phyloP scores from a whole-genome alignment of 169 alveolate species.

The Theileria sp. region DNA sequence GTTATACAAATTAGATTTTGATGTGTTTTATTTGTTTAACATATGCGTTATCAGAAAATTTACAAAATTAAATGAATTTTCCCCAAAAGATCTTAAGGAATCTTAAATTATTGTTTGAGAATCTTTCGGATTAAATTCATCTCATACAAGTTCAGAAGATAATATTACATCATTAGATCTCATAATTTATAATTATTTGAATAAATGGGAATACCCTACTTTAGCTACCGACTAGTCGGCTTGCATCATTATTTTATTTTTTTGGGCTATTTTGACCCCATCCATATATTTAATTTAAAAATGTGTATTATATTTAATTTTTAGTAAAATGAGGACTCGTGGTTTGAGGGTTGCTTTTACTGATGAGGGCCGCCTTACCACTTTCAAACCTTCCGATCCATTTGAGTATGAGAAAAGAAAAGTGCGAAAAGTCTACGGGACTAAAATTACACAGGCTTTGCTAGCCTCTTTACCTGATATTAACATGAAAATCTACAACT shows the following conservation, averaged over 20 bases:
- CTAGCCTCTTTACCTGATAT: constrained; percentile 30
- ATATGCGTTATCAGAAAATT: background rate
- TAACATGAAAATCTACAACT: background rate
- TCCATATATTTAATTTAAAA: too few relatives aligned
- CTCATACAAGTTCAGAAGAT: background rate
- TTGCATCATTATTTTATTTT: background rate
- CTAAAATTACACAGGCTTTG: constrained; percentile 28
- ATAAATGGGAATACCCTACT: background rate
- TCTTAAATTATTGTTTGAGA: background rate
- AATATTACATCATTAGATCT: background rate
- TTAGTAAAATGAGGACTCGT: constrained; percentile 14
- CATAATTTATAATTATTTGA: background rate
- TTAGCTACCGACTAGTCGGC: background rate
- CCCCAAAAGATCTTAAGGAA: background rate
- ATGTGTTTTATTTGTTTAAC: background rate
- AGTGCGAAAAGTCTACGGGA: constrained; percentile 46
- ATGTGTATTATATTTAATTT: background rate
- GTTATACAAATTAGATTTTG: background rate
- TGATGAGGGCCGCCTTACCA: constrained; percentile 17
- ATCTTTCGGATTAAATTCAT: background rate
- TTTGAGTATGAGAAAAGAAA: constrained; percentile 32
- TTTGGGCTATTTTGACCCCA: background rate
- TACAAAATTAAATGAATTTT: background rate
- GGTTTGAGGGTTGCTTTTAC: constrained; percentile 3
- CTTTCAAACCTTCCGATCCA: background rate